These are phyloP conservation scores for Auriscalpium vulgare DNA, from an alignment of 768 basidiomycete species.

Conservation along the genomic window DNA sequence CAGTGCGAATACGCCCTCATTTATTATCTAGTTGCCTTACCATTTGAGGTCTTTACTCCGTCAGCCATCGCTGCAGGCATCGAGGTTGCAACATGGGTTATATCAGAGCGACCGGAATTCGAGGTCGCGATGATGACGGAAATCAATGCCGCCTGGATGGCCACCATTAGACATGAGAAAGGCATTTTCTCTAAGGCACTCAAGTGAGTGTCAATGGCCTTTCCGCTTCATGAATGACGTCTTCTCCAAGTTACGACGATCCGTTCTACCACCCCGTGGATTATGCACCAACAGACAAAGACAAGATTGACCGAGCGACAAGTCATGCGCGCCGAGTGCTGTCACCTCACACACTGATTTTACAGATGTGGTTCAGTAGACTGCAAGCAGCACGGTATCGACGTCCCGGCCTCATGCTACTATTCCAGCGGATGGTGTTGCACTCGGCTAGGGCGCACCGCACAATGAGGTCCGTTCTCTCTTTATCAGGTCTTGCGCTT, in stretches of 20 bases:
- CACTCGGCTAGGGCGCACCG: constrained; percentile 67
- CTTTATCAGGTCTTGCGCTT: background rate
- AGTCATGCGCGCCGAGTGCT: constrained; percentile 67
- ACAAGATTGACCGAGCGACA: constrained; percentile 65
- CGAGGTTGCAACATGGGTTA: constrained; percentile 95
- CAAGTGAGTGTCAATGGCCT: constrained; percentile 49
- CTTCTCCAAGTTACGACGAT: constrained; percentile 61
- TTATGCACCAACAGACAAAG: constrained; percentile 88
- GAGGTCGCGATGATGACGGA: constrained; percentile 84
- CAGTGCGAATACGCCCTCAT: constrained; percentile 83
- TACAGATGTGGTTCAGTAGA: constrained; percentile 86
- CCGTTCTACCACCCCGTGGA: constrained; percentile 82
- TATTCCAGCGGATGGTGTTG: constrained; percentile 78
- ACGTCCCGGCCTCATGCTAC: constrained; percentile 72
- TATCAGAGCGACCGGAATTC: constrained; percentile 72
- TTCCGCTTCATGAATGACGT: constrained; percentile 4
- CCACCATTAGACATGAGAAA: constrained; percentile 64
- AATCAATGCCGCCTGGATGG: constrained; percentile 80
- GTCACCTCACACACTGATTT: constrained; percentile 72
- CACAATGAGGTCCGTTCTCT: constrained; percentile 58
- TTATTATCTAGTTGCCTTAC: constrained; percentile 79
- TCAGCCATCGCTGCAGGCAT: constrained; percentile 79
- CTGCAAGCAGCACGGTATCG: constrained; percentile 91
- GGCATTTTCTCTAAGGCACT: constrained; percentile 79
- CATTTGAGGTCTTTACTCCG: constrained; percentile 85